phyloP scores from a whole-genome alignment of 2,329 filamentous ascomycete genomes.

The Teratosphaeria viscida region DNA sequence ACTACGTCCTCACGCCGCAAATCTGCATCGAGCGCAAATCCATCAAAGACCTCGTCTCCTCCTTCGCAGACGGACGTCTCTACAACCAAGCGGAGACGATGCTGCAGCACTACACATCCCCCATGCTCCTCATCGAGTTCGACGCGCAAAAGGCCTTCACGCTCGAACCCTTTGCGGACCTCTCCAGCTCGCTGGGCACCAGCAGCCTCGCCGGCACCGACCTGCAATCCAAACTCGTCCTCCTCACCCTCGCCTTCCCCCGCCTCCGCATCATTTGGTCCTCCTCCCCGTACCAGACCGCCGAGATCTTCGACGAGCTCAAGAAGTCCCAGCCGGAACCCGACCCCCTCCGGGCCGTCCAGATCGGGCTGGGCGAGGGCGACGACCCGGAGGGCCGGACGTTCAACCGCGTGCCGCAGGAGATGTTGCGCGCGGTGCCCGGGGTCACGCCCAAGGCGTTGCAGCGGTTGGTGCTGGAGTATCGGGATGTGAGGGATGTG shows the following conservation, averaged over 20 bases:
- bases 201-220: slow-evolving; percentile 56
- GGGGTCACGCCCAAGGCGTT: slow-evolving; percentile 75
- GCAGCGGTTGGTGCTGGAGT: slow-evolving; percentile 58
- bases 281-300: slow-evolving; percentile 84
- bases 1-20: slow-evolving; percentile 84
- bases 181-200: slow-evolving; percentile 49
- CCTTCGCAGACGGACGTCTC: slow-evolving; percentile 81
- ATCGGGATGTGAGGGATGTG: slow-evolving; percentile 68
- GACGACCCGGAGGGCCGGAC: slow-evolving; percentile 47
- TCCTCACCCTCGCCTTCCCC: slow-evolving; percentile 86
- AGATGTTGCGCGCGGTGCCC: slow-evolving; percentile 78
- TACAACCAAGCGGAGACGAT: slow-evolving; percentile 90
- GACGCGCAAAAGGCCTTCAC: slow-evolving; percentile 97
- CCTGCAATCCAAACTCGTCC: slow-evolving; percentile 81
- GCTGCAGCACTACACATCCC: slow-evolving; percentile 81
- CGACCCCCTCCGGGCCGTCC: slow-evolving; percentile 77
- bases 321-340: slow-evolving; percentile 86
- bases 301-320: slow-evolving; percentile 88
- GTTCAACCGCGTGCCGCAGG: slow-evolving; percentile 77
- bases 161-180: slow-evolving; percentile 51
- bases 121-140: slow-evolving; percentile 94
- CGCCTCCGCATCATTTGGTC: slow-evolving; percentile 88
- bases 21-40: slow-evolving; percentile 95
- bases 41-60: slow-evolving; percentile 79
- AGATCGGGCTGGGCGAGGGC: slow-evolving; percentile 61